These are phyloP conservation scores for Noccaea caerulescens DNA, from an alignment of 345 rosid genomes.

Conservation along the genomic window DNA sequence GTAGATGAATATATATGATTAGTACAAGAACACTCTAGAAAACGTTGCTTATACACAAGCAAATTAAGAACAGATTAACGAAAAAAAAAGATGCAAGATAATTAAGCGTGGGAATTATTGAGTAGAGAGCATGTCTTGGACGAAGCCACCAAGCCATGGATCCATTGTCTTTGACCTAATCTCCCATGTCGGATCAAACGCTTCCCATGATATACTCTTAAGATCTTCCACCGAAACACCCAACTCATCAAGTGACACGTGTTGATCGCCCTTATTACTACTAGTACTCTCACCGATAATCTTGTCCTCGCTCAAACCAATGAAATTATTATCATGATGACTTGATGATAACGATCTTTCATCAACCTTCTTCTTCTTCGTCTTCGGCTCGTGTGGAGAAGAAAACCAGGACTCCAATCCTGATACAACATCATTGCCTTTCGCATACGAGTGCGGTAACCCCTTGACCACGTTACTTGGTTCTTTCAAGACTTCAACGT, in stretches of 20 bases:
- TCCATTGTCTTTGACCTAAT: slow-evolving; percentile 19
- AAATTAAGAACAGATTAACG: not conserved
- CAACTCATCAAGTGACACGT: slow-evolving; percentile 15
- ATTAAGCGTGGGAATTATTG: too few relatives aligned
- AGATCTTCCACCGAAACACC: slow-evolving; percentile 30
- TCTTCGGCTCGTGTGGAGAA: not conserved
- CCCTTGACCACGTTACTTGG: slow-evolving; percentile 10
- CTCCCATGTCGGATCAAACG: slow-evolving; percentile 30
- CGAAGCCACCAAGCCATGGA: slow-evolving; percentile 20
- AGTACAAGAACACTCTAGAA: not conserved
- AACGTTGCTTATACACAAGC: not conserved
- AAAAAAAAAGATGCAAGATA: too few relatives aligned
- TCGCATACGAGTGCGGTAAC: not conserved
- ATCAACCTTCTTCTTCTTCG: not conserved
- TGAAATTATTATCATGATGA: not conserved
- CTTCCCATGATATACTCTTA: slow-evolving; percentile 12
- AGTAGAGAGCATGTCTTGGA: not conserved
- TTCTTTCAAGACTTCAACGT: not conserved
- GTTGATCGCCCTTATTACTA: not conserved
- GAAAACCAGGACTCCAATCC: not conserved
- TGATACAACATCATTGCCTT: not conserved
- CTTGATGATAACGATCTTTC: slow-evolving; percentile 1
- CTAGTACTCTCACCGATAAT: not conserved
- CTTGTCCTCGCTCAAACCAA: not conserved
- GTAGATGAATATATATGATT: too few relatives aligned